Conservation (phyloP, 345 rosid species). For the Aquilaria yunnanensis region DNA sequence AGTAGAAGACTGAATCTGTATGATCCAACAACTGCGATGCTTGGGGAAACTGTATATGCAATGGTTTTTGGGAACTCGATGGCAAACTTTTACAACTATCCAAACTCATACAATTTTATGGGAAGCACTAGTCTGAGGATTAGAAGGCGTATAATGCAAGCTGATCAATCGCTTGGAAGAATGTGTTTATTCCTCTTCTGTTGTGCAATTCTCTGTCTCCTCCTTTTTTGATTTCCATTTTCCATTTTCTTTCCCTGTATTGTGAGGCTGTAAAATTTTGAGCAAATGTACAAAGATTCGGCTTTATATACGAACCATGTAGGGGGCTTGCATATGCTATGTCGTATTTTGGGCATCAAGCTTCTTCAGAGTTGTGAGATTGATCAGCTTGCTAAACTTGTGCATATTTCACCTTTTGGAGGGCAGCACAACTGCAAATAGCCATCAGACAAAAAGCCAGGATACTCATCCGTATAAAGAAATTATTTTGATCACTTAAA, state of each 20-base stretch:
- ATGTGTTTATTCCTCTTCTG: constrained; percentile 71
- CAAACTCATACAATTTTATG: constrained; percentile 43
- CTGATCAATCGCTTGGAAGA: constrained; percentile 65
- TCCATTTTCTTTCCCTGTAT: not conserved
- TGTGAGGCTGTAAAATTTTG: not conserved
- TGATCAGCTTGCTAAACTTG: too few relatives aligned
- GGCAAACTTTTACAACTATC: constrained; percentile 36
- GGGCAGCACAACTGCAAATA: too few relatives aligned
- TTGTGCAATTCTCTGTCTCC: constrained; percentile 59
- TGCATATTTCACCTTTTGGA: too few relatives aligned
- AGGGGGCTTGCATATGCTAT: too few relatives aligned
- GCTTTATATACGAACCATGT: too few relatives aligned
- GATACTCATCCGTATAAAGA: too few relatives aligned
- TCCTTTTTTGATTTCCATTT: constrained; percentile 46
- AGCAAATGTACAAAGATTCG: too few relatives aligned
- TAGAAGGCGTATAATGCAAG: constrained; percentile 68
- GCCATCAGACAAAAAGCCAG: too few relatives aligned
- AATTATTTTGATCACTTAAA: too few relatives aligned
- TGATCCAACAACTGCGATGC: constrained; percentile 52
- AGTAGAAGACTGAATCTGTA: constrained; percentile 26
- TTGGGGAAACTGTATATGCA: constrained; percentile 58
- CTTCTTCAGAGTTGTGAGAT: too few relatives aligned
- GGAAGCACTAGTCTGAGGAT: constrained; percentile 52
- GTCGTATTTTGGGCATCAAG: too few relatives aligned
- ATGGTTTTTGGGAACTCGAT: constrained; percentile 55